Evolutionary conservation across 208 protist species (phyloP).

Genomic region (Angomonas desouzai): DNA sequence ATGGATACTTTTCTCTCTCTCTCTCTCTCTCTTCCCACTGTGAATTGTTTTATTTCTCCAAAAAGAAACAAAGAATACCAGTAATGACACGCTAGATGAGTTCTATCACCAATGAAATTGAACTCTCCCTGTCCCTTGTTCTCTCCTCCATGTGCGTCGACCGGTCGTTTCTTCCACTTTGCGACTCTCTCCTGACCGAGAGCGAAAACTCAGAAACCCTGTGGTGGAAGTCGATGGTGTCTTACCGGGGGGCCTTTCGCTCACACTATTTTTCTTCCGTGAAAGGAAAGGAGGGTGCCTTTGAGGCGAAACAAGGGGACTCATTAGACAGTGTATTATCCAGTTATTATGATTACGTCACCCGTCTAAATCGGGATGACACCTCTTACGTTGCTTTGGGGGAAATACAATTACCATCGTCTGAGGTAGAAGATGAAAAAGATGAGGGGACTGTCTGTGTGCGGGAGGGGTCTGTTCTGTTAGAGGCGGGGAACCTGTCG

Average conservation of each 20-base stretch:
- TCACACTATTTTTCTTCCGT: background rate
- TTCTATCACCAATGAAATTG: background rate
- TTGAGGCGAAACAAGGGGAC: background rate
- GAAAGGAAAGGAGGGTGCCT: background rate
- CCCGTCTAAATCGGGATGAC: background rate
- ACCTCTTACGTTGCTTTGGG: background rate
- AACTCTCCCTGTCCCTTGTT: background rate
- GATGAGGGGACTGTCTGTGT: background rate
- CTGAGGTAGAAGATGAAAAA: background rate
- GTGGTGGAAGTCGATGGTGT: background rate
- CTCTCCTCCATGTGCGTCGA: background rate
- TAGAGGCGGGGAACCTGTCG: background rate
- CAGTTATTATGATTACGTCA: background rate
- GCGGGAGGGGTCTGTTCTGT: background rate
- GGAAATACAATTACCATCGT: background rate
- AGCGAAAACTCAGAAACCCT: background rate
- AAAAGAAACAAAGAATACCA: too few species aligned
- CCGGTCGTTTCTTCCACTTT: background rate
- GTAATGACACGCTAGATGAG: background rate
- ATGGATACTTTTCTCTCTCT: too few species aligned
- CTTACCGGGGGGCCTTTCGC: background rate
- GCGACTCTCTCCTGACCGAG: background rate
- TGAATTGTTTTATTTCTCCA: too few species aligned
- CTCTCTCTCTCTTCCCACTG: too few species aligned
- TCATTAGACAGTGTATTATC: background rate